A percentile compares a stretch with the other conserved stretches of the same genome.
phyloP scores from a whole-genome alignment of 352 stramenopile species.

The Phytophthora citricola region DNA sequence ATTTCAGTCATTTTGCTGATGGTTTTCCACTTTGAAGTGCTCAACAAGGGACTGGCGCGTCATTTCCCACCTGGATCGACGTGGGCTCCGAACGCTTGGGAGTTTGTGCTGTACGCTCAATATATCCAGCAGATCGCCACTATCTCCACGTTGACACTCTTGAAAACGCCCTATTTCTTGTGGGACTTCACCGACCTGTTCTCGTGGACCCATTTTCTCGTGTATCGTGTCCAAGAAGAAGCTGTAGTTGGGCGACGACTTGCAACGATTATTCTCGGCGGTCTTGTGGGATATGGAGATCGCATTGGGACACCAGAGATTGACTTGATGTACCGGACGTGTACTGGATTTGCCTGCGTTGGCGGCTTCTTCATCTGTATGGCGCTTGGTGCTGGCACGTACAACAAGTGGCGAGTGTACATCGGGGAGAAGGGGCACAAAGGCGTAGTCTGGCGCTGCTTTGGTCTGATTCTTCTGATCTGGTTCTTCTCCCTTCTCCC shows the following conservation, averaged over 20 bases:
- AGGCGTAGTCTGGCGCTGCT: slow-evolving; percentile 46
- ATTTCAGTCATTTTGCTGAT: slow-evolving; percentile 54
- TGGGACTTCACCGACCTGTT: slow-evolving; percentile 72
- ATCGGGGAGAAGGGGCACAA: slow-evolving; percentile 12
- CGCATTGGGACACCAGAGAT: slow-evolving; percentile 53
- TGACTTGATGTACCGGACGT: slow-evolving; percentile 38
- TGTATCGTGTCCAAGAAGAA: slow-evolving; percentile 23
- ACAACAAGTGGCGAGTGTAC: slow-evolving; percentile 15
- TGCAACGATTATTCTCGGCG: slow-evolving; percentile 50
- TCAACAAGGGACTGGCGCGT: slow-evolving; percentile 34
- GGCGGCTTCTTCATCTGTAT: slow-evolving; percentile 45
- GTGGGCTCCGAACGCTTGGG: slow-evolving; percentile 69
- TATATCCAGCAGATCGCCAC: slow-evolving; percentile 65
- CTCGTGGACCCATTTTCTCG: slow-evolving; percentile 63
- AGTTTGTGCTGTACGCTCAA: slow-evolving; percentile 55
- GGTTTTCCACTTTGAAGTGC: slow-evolving; percentile 55
- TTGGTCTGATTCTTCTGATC: slow-evolving; percentile 57
- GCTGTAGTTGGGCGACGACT: slow-evolving; percentile 35
- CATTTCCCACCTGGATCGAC: slow-evolving; percentile 13
- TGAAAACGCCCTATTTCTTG: slow-evolving; percentile 63
- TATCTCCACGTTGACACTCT: slow-evolving; percentile 57
- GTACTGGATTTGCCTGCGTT: slow-evolving; percentile 42
- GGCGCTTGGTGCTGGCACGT: slow-evolving; percentile 22
- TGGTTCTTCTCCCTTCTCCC: slow-evolving; percentile 65
- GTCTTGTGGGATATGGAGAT: slow-evolving; percentile 57